phyloP scores from a whole-genome alignment of 2,329 filamentous ascomycete genomes.

The Ceratocystis destructans region DNA sequence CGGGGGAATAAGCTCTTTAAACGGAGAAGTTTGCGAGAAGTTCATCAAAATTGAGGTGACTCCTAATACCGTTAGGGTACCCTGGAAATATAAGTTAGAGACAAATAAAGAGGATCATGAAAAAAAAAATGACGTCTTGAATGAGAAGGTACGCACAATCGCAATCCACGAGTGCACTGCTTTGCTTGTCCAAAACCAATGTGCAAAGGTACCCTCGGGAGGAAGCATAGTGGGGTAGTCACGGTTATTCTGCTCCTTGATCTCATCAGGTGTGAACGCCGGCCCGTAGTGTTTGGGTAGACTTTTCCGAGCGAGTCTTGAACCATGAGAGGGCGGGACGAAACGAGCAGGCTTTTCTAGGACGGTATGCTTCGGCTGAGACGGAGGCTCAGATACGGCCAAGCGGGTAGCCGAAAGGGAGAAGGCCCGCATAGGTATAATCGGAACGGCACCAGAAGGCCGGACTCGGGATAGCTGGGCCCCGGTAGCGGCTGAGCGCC shows the following conservation, averaged over 20 bases:
- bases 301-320: conserved; percentile 46
- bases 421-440: background rate
- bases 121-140: background rate
- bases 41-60: conserved; percentile 61
- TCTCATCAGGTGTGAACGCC: conserved; percentile 50
- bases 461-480: background rate
- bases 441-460: background rate
- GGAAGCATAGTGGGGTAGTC: conserved; percentile 86
- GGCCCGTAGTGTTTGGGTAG: conserved; percentile 62
- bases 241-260: conserved; percentile 49
- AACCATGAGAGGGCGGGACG: conserved; percentile 79
- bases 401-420: background rate
- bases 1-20: conserved; percentile 61
- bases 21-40: conserved; percentile 67
- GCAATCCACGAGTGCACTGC: conserved; percentile 70
- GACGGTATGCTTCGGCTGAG: conserved; percentile 44
- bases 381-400: conserved; percentile 9
- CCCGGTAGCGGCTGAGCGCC: background rate
- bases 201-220: conserved; percentile 63
- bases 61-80: conserved; percentile 56
- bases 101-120: background rate
- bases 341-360: conserved; percentile 83
- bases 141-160: conserved; percentile 43
- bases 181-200: conserved; percentile 71
- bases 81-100: conserved; percentile 27